phyloP scores from a whole-genome alignment of 768 basidiomycete genomes.

The Crepidotus variabilis region DNA sequence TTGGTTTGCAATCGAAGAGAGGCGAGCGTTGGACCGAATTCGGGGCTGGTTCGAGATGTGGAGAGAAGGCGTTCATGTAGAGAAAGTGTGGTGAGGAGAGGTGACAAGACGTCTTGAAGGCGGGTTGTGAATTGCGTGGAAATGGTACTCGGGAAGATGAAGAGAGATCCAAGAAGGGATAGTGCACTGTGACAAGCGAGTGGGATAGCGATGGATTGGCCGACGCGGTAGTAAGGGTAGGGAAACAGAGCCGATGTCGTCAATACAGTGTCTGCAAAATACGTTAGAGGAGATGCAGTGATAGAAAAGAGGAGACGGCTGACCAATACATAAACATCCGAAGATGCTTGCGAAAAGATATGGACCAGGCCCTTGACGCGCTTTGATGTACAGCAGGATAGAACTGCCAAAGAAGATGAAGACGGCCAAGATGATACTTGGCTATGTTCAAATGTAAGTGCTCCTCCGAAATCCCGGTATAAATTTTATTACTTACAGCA shows the following conservation, averaged over 20 bases:
- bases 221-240: slow-evolving; percentile 59
- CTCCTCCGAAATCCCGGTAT: too few species aligned
- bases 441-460: slow-evolving; percentile 26
- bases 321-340: slow-evolving; percentile 58
- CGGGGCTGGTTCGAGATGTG: slow-evolving; percentile 34
- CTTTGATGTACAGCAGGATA: slow-evolving; percentile 57
- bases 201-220: slow-evolving; percentile 51
- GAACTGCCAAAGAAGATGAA: slow-evolving; percentile 63
- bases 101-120: slow-evolving; percentile 43
- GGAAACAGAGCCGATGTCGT: slow-evolving; percentile 61
- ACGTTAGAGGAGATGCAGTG: not conserved
- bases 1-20: slow-evolving; percentile 29
- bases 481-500: slow-evolving; percentile 2
- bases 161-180: slow-evolving; percentile 44
- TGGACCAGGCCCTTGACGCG: slow-evolving; percentile 59
- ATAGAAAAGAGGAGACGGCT: slow-evolving; percentile 7
- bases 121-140: slow-evolving; percentile 54
- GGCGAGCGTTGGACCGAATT: slow-evolving; percentile 30
- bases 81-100: slow-evolving; percentile 41
- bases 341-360: slow-evolving; percentile 54
- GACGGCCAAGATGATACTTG: slow-evolving; percentile 53
- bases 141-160: slow-evolving; percentile 62
- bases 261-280: slow-evolving; percentile 48
- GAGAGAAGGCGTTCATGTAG: slow-evolving; percentile 45
- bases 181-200: slow-evolving; percentile 57